Percentiles rank a stretch among this genome's conserved stretches.
Evolutionary conservation across 192 early-diverging fungal species (phyloP).

Genomic region (Entomortierella lignicola): DNA sequence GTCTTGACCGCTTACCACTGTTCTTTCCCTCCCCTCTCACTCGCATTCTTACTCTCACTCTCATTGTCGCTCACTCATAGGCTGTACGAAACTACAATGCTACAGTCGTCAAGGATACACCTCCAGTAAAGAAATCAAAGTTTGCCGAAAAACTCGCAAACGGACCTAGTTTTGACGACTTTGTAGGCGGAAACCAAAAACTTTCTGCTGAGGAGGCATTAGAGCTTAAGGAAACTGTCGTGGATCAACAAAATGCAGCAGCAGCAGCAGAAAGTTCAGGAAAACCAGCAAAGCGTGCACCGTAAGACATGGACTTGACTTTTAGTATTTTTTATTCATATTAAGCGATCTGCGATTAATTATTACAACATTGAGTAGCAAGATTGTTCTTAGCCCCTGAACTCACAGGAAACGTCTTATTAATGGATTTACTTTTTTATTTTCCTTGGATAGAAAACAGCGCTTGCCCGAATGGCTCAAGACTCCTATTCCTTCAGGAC

Average conservation of each 20-base stretch:
- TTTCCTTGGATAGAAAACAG: constrained; percentile 53
- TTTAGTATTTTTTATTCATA: too few relatives aligned
- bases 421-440: not conserved
- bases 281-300: constrained; percentile 40
- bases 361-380: not conserved
- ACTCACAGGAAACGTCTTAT: not conserved
- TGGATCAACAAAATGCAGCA: constrained; percentile 51
- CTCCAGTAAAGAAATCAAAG: constrained; percentile 49
- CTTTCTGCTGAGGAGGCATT: constrained; percentile 68
- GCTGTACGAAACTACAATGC: constrained; percentile 41
- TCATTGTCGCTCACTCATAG: too few relatives aligned
- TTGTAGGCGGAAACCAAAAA: constrained; percentile 61
- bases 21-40: too few relatives aligned
- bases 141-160: constrained; percentile 57
- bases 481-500: constrained; percentile 88
- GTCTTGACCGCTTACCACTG: not conserved
- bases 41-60: too few relatives aligned
- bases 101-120: constrained; percentile 38
- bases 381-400: not conserved
- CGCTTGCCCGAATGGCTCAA: constrained; percentile 95
- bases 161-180: constrained; percentile 70
- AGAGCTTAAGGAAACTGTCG: constrained; percentile 66
- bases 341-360: too few relatives aligned
- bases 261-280: constrained; percentile 19
- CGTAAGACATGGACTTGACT: too few relatives aligned